Conservation (phyloP, 768 basidiomycete genomes). For the Mycena venus region DNA sequence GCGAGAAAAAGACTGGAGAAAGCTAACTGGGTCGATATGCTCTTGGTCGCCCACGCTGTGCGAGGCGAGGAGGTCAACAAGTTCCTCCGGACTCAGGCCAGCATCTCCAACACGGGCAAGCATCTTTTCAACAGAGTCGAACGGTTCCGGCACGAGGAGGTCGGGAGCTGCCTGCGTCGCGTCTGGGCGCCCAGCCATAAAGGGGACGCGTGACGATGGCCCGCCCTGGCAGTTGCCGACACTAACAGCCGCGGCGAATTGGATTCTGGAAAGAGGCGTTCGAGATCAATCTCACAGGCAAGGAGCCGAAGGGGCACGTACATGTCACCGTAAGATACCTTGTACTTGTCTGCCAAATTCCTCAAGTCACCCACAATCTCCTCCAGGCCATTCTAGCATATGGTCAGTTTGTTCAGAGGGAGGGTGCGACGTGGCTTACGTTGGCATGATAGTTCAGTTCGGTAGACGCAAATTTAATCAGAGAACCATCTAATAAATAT, state of each 20-base stretch:
- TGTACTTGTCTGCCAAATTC: constrained; percentile 4
- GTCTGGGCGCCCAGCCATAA: constrained; percentile 38
- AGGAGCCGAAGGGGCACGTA: not conserved
- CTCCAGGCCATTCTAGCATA: constrained; percentile 1
- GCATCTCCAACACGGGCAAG: constrained; percentile 24
- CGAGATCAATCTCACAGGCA: not conserved
- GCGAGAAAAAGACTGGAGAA: not conserved
- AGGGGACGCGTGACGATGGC: constrained; percentile 40
- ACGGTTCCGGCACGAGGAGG: constrained; percentile 16
- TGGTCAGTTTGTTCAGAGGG: not conserved
- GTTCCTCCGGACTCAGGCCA: constrained; percentile 26
- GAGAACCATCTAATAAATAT: constrained; percentile 20
- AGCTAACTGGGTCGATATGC: constrained; percentile 25
- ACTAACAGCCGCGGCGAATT: constrained; percentile 48
- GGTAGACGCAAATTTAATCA: constrained; percentile 16
- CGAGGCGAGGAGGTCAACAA: constrained; percentile 32
- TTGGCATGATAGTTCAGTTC: constrained; percentile 22
- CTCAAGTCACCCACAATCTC: constrained; percentile 12
- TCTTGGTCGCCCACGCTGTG: constrained; percentile 35
- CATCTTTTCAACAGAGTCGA: constrained; percentile 22
- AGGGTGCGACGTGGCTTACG: not conserved
- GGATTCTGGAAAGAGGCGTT: constrained; percentile 34
- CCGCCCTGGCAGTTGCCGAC: constrained; percentile 45
- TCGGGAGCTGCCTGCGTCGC: constrained; percentile 24
- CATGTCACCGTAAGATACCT: constrained; percentile 33